Percentiles rank a stretch among this genome's conserved stretches.
phyloP scores from a whole-genome alignment of 2,329 filamentous ascomycete genomes.

The Penicillium sp. region DNA sequence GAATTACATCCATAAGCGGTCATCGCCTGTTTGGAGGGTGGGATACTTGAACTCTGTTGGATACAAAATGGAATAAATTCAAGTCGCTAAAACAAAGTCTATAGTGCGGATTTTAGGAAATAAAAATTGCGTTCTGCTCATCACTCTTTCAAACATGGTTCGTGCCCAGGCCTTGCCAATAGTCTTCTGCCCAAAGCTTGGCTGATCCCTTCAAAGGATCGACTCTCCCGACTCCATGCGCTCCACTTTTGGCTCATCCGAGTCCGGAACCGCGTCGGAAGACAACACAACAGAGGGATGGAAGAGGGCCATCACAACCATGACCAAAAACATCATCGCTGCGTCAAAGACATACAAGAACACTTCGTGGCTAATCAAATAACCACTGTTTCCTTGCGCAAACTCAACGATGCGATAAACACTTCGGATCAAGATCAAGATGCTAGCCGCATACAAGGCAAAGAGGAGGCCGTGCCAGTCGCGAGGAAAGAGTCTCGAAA shows the following conservation, averaged over 20 bases:
- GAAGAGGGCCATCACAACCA: not conserved
- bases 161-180: too few species aligned
- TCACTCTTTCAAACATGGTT: too few species aligned
- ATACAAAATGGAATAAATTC: too few species aligned
- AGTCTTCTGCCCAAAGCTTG: too few species aligned
- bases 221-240: not conserved
- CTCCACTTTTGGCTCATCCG: not conserved
- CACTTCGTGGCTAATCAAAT: constrained; percentile 25
- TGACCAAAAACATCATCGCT: constrained; percentile 23
- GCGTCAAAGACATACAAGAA: constrained; percentile 34
- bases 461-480: not conserved
- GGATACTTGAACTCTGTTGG: too few species aligned
- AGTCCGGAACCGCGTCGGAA: not conserved
- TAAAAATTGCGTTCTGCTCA: too few species aligned
- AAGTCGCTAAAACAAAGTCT: too few species aligned
- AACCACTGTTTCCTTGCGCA: constrained; percentile 25
- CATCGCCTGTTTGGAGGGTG: too few species aligned
- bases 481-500: not conserved
- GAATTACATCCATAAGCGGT: too few species aligned
- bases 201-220: not conserved
- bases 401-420: constrained; percentile 33
- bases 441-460: constrained; percentile 19
- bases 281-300: not conserved
- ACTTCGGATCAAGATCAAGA: constrained; percentile 29
- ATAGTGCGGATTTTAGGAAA: too few species aligned